A percentile compares a stretch with the other conserved stretches of the same genome.
Conservation (phyloP, 1,139 yeast species). For the Hyphopichia khmerensis region DNA sequence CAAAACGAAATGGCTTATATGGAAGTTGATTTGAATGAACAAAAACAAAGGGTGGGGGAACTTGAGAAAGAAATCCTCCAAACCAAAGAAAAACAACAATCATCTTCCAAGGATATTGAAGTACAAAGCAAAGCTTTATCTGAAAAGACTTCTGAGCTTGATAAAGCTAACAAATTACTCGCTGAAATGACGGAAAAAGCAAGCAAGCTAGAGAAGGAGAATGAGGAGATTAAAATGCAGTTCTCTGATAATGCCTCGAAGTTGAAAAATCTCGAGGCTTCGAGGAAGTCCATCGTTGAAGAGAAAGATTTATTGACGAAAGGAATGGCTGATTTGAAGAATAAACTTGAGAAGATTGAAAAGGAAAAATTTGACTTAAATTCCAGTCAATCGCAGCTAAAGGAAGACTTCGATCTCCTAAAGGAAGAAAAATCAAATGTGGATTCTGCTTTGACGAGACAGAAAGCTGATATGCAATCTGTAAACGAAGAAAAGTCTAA, state of each 20-base stretch:
- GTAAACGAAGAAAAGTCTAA: background rate
- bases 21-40: slow-evolving; percentile 3
- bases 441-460: background rate
- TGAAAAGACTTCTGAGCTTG: slow-evolving; percentile 1
- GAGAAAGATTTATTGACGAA: no score
- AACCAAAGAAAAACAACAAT: slow-evolving; percentile 1
- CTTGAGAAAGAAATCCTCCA: background rate
- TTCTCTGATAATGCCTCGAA: background rate
- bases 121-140: background rate
- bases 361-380: no score
- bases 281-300: background rate
- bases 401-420: background rate
- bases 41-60: slow-evolving; percentile 1
- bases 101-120: background rate
- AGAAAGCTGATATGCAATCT: background rate
- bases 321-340: slow-evolving; percentile 2
- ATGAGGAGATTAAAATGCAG: no score
- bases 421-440: background rate
- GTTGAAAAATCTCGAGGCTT: background rate
- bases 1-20: slow-evolving; percentile 2
- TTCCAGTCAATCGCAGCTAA: background rate
- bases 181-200: background rate
- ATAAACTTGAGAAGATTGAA: background rate
- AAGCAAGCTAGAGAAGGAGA: background rate
- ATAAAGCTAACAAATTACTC: slow-evolving; percentile 1